Conservation (phyloP, 2,329 filamentous ascomycete genomes). For the Apiospora arundinis region DNA sequence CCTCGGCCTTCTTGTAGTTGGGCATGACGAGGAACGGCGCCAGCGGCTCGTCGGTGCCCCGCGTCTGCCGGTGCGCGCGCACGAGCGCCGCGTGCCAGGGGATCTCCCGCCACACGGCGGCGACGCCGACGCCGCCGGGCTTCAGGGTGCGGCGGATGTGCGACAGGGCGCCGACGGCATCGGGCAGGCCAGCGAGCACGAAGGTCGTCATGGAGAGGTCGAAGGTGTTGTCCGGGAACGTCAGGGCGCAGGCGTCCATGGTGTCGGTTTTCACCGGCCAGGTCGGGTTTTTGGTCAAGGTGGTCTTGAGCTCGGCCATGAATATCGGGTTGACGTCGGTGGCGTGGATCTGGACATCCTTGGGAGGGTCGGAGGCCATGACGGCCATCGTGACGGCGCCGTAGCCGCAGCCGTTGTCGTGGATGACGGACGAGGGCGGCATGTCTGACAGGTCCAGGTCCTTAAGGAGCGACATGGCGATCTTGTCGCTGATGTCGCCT, state of each 20-base stretch:
- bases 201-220: conserved; percentile 26
- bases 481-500: conserved; percentile 27
- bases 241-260: conserved; percentile 26
- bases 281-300: conserved; percentile 20
- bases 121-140: conserved; percentile 23
- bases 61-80: conserved; percentile 25
- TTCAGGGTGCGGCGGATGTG: conserved; percentile 27
- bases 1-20: neutral
- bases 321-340: conserved; percentile 24
- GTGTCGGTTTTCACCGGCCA: conserved; percentile 25
- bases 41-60: conserved; percentile 26
- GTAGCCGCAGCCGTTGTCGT: conserved; percentile 29
- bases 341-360: conserved; percentile 25
- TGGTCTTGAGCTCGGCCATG: conserved; percentile 23
- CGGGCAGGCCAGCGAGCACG: conserved; percentile 24
- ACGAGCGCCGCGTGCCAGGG: conserved; percentile 26
- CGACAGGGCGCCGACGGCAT: conserved; percentile 24
- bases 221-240: conserved; percentile 26
- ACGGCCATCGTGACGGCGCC: conserved; percentile 26
- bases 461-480: conserved; percentile 25
- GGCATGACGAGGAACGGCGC: conserved; percentile 24
- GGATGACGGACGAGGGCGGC: conserved; percentile 24
- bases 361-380: conserved; percentile 25
- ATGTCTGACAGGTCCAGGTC: conserved; percentile 1
- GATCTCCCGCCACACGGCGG: conserved; percentile 27